Evolutionary conservation across 352 stramenopile species (phyloP), one percentile per base, ranked within the genome.

Genomic region (Elongisporangium anandrum): DNA sequence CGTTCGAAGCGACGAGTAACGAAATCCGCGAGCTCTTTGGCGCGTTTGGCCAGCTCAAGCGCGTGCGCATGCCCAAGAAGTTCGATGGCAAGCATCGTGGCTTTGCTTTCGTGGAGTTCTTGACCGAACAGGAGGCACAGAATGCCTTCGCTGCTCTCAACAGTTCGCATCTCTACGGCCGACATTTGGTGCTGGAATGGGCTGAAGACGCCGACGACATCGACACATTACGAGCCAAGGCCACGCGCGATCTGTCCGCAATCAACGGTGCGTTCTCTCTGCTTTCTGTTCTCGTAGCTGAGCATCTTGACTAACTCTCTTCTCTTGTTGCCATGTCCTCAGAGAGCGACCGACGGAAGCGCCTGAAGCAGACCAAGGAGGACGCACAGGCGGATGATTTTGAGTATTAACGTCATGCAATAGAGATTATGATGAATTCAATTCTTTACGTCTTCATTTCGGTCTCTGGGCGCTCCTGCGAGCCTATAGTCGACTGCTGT

Each of bases 51-150:
- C 91, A 99, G 70, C 79, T 99, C 38, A 99, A 99, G 69, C 97
- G 88, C 53, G 91, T 99, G 54, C 94, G 97, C 19, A 92, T 99
- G 63, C 98, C 98, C 23, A 99, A 99, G 76, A 99, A 99, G 70
- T 99, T 99, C 66, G 97, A 99, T 75, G 97, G 97, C 52, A 85
- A 79, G 54, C 94, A 99, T 75, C 96, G 98, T 59, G 98, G 85
- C 53, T 99, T 99, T 72, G 97, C 96, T 17, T 99, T 99, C 69
- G 93, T 99, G 50, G 97, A 99, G 64, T 99, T 98, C 64, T 61
- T 98, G 22, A 98, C 96, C 1, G 80, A 92, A 50, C 94, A 99
- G 67, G 97, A 99, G 72, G 96, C 97, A 4, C 67, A 87, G 60
- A 90, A 83, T 52, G 97, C 96, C 19, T 97, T 98, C 69, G 85